Evolutionary conservation across 495 filamentous ascomycete genomes (phyloP), one percentile per base, ranked within the genome.

Genomic region (Hypomontagnella submonticulosa): DNA sequence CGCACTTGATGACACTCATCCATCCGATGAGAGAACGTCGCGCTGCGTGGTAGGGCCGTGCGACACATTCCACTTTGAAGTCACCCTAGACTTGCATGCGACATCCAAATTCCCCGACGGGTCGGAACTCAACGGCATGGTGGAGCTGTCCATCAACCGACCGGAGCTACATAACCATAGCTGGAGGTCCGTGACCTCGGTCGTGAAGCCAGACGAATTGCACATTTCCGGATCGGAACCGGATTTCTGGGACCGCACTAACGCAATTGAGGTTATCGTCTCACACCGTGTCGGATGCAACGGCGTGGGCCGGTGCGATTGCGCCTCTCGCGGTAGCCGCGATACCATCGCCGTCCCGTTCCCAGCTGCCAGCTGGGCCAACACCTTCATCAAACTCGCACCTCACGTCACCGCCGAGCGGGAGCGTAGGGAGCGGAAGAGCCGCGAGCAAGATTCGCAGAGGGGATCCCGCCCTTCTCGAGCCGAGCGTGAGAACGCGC

Each of bases 61-160:
- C 61, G 81, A 84, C 52, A 77, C 84, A n/a, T 69, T 86, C 51
- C 81, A 85, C 56, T 79, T 86, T 67, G 77, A 83, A 36, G 74
- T 77, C 9, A 76, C 76, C 6, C 71, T 86, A 0, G 76, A 82
- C 42, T 54, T 84, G 5, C 78, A 79, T 56, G 74, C 77, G 9
- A 76, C 78, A 10, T 71, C 75, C 18, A 73, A 77, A 34, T 82
- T 83, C 60, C 80, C 80, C 7, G 66, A 75, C 32, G 76, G 77
- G 4, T 80, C 81, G 23, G 78, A 81, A 16, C 74, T 86, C 51
- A 80, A 79, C 56, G 79, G 78, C 19, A 77, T 78, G 52, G 75
- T 82, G 18, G 79, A 85, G 57, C 70, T 85, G 15, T 76, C 73
- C 19, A 76, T 85, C 38, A 80, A 81, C 58, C 67, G 77, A 49